Conservation (phyloP, 345 rosid species). For the Hypericum perforatum region DNA sequence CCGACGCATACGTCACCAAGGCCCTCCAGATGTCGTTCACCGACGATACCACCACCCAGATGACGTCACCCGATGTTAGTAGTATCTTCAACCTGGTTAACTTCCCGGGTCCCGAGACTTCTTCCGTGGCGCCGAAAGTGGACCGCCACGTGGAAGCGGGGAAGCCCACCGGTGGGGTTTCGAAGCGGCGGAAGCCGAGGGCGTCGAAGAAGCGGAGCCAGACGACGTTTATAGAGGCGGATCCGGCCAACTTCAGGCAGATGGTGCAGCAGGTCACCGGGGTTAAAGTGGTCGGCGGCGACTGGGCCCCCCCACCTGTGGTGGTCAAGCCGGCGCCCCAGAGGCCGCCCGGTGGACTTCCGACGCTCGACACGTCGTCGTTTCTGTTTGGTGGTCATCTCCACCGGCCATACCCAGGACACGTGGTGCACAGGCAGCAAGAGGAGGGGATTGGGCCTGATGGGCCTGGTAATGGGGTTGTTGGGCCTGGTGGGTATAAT, state of each 20-base stretch:
- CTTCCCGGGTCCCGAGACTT: no score
- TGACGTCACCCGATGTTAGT: no score
- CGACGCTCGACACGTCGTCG: slow-evolving; percentile 72
- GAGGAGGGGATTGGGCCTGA: slow-evolving; percentile 7
- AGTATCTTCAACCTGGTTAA: no score
- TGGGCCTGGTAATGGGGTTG: slow-evolving; percentile 1
- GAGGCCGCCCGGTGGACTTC: slow-evolving; percentile 30
- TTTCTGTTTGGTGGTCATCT: slow-evolving; percentile 39
- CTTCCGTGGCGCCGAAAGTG: no score
- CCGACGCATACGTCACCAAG: no score
- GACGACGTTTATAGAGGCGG: slow-evolving; percentile 67
- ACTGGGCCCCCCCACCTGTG: slow-evolving; percentile 12
- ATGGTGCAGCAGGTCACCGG: slow-evolving; percentile 93
- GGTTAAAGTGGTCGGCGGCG: slow-evolving; percentile 8
- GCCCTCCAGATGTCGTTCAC: no score
- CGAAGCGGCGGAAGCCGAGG: slow-evolving; percentile 47
- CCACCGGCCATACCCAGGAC: not conserved
- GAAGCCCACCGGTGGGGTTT: slow-evolving; percentile 24
- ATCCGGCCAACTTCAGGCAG: slow-evolving; percentile 70
- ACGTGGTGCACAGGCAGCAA: slow-evolving; percentile 14
- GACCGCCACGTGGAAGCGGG: no score
- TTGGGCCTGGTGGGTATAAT: not conserved
- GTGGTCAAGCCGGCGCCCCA: slow-evolving; percentile 56
- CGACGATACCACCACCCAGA: no score
- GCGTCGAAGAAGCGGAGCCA: slow-evolving; percentile 41